Conservation (phyloP, 169 alveolate genomes). For the Plasmodium malariae region DNA sequence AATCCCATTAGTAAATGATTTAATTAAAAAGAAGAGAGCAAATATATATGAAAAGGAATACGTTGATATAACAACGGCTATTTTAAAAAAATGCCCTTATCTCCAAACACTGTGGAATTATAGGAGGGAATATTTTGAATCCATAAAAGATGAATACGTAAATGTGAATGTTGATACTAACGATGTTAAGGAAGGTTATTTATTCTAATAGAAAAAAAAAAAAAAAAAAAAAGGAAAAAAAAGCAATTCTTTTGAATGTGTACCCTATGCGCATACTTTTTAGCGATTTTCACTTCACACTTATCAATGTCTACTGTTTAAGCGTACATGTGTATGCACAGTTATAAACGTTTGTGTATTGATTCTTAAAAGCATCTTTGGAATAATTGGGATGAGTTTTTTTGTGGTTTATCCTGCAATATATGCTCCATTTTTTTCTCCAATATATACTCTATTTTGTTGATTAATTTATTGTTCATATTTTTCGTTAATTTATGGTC, state of each 20-base stretch:
- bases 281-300: no score
- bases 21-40: constrained; percentile 42
- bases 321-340: neutral
- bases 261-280: no score
- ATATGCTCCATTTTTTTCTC: no score
- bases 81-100: constrained; percentile 62
- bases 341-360: neutral
- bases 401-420: no score
- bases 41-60: constrained; percentile 42
- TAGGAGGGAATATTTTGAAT: constrained; percentile 72
- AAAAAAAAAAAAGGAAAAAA: neutral
- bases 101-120: constrained; percentile 69
- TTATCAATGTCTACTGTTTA: no score
- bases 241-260: neutral
- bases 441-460: no score
- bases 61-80: constrained; percentile 27
- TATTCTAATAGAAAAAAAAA: neutral
- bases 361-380: no score
- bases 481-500: no score
- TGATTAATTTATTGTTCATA: no score
- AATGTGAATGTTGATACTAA: neutral
- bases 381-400: no score
- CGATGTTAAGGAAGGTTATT: constrained; percentile 11
- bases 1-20: constrained; percentile 31
- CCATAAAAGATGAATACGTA: constrained; percentile 2